Evolutionary conservation across 371 early-diverging fungal species (phyloP).

Genomic region (Gilbertella persicaria): DNA sequence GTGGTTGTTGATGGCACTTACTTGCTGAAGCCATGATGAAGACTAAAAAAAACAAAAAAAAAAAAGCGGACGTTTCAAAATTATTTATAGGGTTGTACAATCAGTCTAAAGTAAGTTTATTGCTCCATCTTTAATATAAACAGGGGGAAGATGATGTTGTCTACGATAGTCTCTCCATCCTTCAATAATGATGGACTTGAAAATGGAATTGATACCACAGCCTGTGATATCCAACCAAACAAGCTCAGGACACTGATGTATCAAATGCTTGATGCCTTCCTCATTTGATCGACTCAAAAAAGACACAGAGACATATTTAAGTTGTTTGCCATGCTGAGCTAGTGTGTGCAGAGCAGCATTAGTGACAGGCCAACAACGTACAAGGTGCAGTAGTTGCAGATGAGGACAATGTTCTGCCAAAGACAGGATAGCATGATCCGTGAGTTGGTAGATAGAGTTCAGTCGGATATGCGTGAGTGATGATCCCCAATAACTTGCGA

Average conservation of each 20-base stretch:
- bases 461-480: conserved; percentile 35
- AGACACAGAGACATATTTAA: conserved; percentile 34
- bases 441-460: conserved; percentile 36
- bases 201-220: conserved; percentile 36
- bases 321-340: conserved; percentile 17
- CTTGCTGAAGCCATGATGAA: conserved; percentile 29
- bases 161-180: conserved; percentile 25
- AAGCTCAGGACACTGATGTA: conserved; percentile 15
- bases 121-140: conserved; percentile 28
- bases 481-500: conserved; percentile 17
- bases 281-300: conserved; percentile 34
- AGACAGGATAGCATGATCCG: conserved; percentile 18
- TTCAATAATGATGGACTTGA: conserved; percentile 29
- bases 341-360: conserved; percentile 20
- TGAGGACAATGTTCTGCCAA: conserved; percentile 33
- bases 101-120: conserved; percentile 33
- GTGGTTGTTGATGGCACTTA: conserved; percentile 11
- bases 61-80: neutral
- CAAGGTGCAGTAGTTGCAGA: conserved; percentile 33
- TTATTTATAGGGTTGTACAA: no score
- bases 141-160: conserved; percentile 12
- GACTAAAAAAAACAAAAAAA: neutral
- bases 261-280: conserved; percentile 24
- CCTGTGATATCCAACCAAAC: conserved; percentile 41
- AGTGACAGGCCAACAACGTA: conserved; percentile 44